A percentile compares a stretch with the other conserved stretches of the same genome.
These are phyloP conservation scores for Talaromyces albobiverticillius DNA, from an alignment of 2,329 filamentous ascomycete species.

Conservation along the genomic window DNA sequence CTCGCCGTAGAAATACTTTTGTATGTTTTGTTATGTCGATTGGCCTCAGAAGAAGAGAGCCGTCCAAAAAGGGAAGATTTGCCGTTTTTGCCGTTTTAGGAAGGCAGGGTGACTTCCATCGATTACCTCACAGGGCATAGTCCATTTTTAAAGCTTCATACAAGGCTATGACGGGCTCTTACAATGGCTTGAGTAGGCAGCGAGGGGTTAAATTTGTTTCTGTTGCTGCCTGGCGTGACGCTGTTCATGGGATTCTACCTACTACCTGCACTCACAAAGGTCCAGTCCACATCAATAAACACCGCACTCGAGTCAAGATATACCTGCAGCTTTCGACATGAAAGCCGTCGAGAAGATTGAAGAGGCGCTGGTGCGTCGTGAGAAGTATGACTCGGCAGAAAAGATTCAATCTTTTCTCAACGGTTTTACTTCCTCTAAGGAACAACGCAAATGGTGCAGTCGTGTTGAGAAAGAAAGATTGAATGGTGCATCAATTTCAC, in stretches of 20 bases:
- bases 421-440: not conserved
- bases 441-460: not conserved
- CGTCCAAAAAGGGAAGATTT: no score
- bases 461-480: not conserved
- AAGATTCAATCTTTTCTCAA: not conserved
- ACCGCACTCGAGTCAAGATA: not conserved
- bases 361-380: not conserved
- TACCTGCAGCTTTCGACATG: not conserved
- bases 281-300: not conserved
- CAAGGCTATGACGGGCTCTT: no score
- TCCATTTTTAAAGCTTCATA: not conserved
- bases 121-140: not conserved
- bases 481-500: not conserved
- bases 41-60: no score
- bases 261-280: no score
- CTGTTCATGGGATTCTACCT: no score
- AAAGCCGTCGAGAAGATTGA: constrained; percentile 9
- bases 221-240: no score
- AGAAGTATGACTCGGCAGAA: not conserved
- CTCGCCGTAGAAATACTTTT: no score
- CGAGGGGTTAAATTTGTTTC: not conserved
- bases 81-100: not conserved
- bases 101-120: not conserved
- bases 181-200: no score
- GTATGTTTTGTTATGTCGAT: no score